Base-by-base conservation (phyloP, 768 basidiomycete species). In the Auriscalpium orientale region DNA sequence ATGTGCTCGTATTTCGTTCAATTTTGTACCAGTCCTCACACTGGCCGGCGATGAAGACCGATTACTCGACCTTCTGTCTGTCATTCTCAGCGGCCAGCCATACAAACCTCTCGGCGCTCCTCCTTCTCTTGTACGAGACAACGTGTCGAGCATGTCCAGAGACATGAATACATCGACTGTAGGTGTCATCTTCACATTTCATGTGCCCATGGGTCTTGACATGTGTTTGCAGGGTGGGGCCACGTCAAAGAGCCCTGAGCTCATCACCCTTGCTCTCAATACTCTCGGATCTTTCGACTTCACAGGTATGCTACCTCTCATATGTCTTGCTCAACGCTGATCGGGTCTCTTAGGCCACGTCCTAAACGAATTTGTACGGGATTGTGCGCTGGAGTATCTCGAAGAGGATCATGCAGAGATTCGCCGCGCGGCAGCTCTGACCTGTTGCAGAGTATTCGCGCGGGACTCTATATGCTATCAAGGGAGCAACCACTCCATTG, bases 381-480 rank as follows among this genome's bases (percentile, higher is more conserved):
- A 77, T 57, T 90, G 90, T 58, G 94, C 94, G 1, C 71, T 98
- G 21, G 94, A 93, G 0, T 98, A 95, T 68, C 79, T 98, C 37
- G 95, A 98, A 65, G 87, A 97, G 63, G 97, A 98, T 65, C 83
- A 86, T 62, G 67, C 87, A 1, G 91, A 94, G 55, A 87, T 98
- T 2, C 80, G 97, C 15, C 81, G 86, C 34, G 91, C 92, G 7
- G 93, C 95, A 11, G 97, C 95, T 4, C 67, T 90, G 47, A 94
- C 95, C 1, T 98, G 94, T 67, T 97, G 94, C 64, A 82, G 81
- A 47, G 79, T 98, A 13, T 95, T 98, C 66, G 85, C 94, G 57
- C 84, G 86, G 55, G 97, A 99, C 71, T 94, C 95, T 0, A 97
- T 98, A 51, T 94, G 91, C 68, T 91, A 90, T 62, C 95, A 98